Conservation (phyloP, 352 stramenopile species). For the Ophiocytium majus region DNA sequence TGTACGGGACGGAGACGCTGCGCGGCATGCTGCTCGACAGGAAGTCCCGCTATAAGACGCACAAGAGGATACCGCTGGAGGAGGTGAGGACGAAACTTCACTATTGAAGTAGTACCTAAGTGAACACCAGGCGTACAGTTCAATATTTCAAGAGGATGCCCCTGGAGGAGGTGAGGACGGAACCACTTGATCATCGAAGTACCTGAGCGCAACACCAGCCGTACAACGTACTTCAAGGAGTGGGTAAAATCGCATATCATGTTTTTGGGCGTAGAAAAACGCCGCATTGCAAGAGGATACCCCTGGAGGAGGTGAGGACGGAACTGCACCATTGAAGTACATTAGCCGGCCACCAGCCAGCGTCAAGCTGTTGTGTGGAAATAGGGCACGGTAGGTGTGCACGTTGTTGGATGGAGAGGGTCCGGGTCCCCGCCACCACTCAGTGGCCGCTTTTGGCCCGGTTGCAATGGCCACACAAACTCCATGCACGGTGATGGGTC, state of each 20-base stretch:
- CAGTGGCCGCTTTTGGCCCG: no score
- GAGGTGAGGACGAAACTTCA: background rate
- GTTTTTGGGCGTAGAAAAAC: background rate
- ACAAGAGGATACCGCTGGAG: background rate
- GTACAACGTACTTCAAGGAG: no score
- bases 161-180: background rate
- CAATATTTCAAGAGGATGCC: background rate
- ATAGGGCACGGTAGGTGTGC: background rate
- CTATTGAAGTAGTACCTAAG: background rate
- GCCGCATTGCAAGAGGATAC: background rate
- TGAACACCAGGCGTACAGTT: background rate
- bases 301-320: background rate
- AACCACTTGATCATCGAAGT: no score
- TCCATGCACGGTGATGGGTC: no score
- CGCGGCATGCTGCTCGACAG: constrained; percentile 17
- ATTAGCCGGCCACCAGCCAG: no score
- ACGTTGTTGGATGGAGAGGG: background rate
- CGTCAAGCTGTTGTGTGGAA: background rate
- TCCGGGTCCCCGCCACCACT: no score
- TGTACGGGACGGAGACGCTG: constrained; percentile 47
- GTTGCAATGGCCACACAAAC: no score
- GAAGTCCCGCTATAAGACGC: background rate
- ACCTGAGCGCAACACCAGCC: no score
- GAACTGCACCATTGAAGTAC: no score
- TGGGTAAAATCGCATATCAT: background rate